phyloP scores from a whole-genome alignment of 1,284 basidiomycete genomes.

The Cryptococcus depauperatus region DNA sequence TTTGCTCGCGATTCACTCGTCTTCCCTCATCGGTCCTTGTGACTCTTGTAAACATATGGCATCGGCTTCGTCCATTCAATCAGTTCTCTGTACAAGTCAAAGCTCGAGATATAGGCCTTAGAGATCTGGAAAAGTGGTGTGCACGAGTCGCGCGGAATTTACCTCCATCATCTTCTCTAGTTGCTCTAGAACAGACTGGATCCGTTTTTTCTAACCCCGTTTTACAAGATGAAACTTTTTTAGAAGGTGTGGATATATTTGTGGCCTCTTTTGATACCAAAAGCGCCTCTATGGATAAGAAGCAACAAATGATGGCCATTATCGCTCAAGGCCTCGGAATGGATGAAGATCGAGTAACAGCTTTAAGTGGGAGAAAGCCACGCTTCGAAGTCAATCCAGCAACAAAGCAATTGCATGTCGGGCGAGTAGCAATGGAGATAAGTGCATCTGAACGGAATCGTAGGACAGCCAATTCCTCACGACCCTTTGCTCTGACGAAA shows the following conservation, averaged over 20 bases:
- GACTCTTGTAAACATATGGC: constrained; percentile 37
- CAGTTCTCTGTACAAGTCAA: constrained; percentile 41
- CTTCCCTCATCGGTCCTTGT: constrained; percentile 50
- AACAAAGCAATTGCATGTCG: constrained; percentile 29
- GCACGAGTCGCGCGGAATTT: constrained; percentile 60
- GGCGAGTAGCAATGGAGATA: constrained; percentile 27
- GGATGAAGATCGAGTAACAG: constrained; percentile 55
- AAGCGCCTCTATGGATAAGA: constrained; percentile 37
- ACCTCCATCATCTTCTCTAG: constrained; percentile 40
- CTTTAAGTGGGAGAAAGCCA: constrained; percentile 56
- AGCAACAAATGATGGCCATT: constrained; percentile 37
- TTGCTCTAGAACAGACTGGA: constrained; percentile 33
- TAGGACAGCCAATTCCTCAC: constrained; percentile 15
- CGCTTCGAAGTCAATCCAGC: constrained; percentile 62
- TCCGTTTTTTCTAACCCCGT: constrained; percentile 63
- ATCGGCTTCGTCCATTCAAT: constrained; percentile 34
- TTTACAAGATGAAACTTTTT: constrained; percentile 79
- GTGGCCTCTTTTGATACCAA: constrained; percentile 61
- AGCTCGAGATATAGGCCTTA: constrained; percentile 56
- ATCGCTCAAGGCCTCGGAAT: constrained; percentile 62
- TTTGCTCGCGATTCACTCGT: constrained; percentile 58
- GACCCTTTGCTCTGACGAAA: constrained; percentile 81
- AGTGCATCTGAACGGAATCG: constrained; percentile 7
- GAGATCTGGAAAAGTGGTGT: constrained; percentile 86
- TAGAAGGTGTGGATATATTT: constrained; percentile 88